Base-by-base conservation (phyloP, 768 basidiomycete species). In the Boletus subparvulus region DNA sequence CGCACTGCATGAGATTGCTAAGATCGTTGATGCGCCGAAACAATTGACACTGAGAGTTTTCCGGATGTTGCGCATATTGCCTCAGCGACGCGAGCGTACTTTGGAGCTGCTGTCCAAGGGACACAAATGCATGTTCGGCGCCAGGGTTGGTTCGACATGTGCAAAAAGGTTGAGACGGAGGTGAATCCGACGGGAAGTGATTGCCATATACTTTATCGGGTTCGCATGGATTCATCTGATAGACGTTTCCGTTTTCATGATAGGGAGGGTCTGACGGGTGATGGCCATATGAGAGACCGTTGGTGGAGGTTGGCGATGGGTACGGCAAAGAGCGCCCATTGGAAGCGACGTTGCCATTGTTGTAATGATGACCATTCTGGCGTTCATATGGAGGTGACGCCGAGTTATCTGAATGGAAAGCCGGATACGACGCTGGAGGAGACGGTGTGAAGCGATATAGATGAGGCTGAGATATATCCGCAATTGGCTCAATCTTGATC, bases 401-500 rank as follows among this genome's bases (percentile, higher is more conserved):
- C 58, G 68, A 68, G 16, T 61, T 72, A 56, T 82, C 80, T 46
- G 76, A 68, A 65, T 81, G 77, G 71, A 80, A 81, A 43, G 74
- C 75, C 36, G 83, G 76, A 72, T 83, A 83, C 59, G 80, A 79
- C 61, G 80, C 76, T 52, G 77, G 79, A 56, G 82, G 83, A 6
- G 85, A 87, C 12, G 83, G 80, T 19, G 85, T 84, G 73, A 88
- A 86, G 59, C 87, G 85, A 72, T 89, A 88, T 40, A 88, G 78
- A 61, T 80, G 78, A 13, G 80, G 69, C 42, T 74, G 72, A 33
- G 78, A 69, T 44, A 77, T 69, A 24, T 86, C 86, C 49, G 79
- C 46, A 35, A 75, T 61, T 11, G 82, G 80, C 62, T 90, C 88
- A 50, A 85, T 82, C 73, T 90, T 88, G 72, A 87, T 86, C 53